Conservation (phyloP, 495 filamentous ascomycete species). For the Astrocystis sublimbata region DNA sequence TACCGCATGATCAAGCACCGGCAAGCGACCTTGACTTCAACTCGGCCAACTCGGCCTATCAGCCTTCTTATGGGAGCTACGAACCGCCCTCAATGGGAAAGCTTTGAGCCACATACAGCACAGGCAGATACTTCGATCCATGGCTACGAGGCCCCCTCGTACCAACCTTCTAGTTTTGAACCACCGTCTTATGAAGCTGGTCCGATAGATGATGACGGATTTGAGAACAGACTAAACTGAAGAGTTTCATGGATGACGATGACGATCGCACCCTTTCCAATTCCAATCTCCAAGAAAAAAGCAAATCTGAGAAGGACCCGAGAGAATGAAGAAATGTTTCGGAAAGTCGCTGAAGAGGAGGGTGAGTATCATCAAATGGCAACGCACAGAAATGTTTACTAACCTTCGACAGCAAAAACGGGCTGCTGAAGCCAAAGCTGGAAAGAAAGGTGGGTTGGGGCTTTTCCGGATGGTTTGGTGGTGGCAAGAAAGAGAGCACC, state of each 20-base stretch:
- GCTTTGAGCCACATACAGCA: constrained; percentile 33
- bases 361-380: constrained; percentile 46
- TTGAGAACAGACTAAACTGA: constrained; percentile 65
- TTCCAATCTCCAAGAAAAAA: constrained; percentile 43
- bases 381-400: constrained; percentile 23
- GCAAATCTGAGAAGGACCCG: constrained; percentile 59
- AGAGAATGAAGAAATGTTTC: constrained; percentile 75
- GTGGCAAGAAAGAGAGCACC: constrained; percentile 65
- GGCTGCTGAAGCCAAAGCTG: constrained; percentile 31
- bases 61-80: constrained; percentile 47
- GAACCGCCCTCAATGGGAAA: constrained; percentile 40
- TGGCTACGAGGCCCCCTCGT: constrained; percentile 54
- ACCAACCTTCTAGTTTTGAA: constrained; percentile 53
- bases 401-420: constrained; percentile 31
- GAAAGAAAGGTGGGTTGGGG: constrained; percentile 79
- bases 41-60: constrained; percentile 42
- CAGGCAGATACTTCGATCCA: constrained; percentile 32
- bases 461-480: constrained; percentile 79
- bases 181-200: constrained; percentile 58
- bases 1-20: constrained; percentile 13
- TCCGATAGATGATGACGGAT: constrained; percentile 45
- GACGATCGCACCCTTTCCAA: constrained; percentile 57
- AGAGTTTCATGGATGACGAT: constrained; percentile 78
- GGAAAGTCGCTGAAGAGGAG: constrained; percentile 83
- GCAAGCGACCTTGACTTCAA: constrained; percentile 8